Percentiles rank a stretch among this genome's conserved stretches.
Evolutionary conservation across 176 grass and related monocot genomes (phyloP).

Genomic region (Ampelocalamus luodianensis): DNA sequence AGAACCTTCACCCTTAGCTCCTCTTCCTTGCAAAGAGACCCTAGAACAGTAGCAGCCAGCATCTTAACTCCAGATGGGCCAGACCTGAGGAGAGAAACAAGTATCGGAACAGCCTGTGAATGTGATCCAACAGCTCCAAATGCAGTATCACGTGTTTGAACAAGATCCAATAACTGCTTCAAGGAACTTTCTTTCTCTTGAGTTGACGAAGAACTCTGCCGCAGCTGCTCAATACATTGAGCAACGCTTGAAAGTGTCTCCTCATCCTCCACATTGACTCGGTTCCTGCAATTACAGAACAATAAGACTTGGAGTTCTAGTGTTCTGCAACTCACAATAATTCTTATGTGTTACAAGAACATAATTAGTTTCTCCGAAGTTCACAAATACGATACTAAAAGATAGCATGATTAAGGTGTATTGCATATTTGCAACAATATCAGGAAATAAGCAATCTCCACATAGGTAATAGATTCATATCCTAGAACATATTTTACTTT

Average conservation of each 20-base stretch:
- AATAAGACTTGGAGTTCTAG: conserved; percentile 28
- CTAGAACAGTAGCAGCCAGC: conserved; percentile 78
- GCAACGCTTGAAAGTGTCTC: conserved; percentile 90
- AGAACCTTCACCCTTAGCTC: conserved; percentile 90
- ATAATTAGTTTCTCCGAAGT: conserved; percentile 28
- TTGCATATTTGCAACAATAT: conserved; percentile 1
- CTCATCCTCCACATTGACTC: conserved; percentile 80
- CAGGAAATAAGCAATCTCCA: neutral
- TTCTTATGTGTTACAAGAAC: conserved; percentile 11
- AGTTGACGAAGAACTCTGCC: conserved; percentile 70
- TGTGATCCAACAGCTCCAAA: conserved; percentile 85
- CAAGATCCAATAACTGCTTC: conserved; percentile 89
- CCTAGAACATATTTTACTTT: conserved; percentile 24
- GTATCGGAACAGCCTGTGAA: conserved; percentile 86
- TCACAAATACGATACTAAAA: conserved; percentile 21
- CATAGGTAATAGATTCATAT: conserved; percentile 10
- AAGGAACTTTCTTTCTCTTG: conserved; percentile 88
- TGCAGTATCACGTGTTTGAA: conserved; percentile 89
- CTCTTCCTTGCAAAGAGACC: conserved; percentile 96
- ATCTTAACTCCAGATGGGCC: conserved; percentile 80
- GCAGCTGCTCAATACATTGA: conserved; percentile 88
- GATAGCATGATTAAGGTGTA: conserved; percentile 16
- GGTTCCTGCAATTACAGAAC: conserved; percentile 58
- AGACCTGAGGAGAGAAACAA: conserved; percentile 90
- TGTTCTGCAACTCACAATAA: neutral